These are phyloP conservation scores for Phyllosticta citrichinensis DNA, from an alignment of 2,329 filamentous ascomycete species.

Conservation along the genomic window DNA sequence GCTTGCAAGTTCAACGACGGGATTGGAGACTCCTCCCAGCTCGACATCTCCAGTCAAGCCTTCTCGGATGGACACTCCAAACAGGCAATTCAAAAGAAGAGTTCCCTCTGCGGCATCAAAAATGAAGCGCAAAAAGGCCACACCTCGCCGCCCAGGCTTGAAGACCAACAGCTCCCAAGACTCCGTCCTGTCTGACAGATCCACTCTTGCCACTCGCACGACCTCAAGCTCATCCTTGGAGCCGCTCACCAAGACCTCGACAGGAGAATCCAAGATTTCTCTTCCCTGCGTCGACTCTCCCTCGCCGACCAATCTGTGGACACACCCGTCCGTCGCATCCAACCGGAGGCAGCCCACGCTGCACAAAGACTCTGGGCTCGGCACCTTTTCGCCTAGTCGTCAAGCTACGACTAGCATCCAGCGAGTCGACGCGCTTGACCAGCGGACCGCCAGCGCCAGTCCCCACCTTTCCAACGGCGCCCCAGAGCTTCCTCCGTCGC, in stretches of 20 bases:
- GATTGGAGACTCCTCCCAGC: conserved; percentile 4
- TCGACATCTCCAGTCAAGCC: conserved; percentile 7
- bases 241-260: neutral
- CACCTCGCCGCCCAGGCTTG: neutral
- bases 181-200: neutral
- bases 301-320: neutral
- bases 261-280: neutral
- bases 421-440: neutral
- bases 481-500: neutral
- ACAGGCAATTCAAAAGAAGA: neutral
- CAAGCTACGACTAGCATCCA: conserved; percentile 6
- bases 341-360: neutral
- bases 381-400: neutral
- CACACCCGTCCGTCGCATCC: neutral
- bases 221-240: conserved; percentile 3
- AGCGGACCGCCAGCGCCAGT: neutral
- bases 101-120: neutral
- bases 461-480: neutral
- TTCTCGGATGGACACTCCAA: neutral
- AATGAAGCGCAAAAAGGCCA: neutral
- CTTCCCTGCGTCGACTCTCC: neutral
- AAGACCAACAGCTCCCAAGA: neutral
- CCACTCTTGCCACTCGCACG: neutral
- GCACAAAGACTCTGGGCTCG: neutral
- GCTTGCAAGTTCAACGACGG: neutral